Evolutionary conservation across 2,329 filamentous ascomycete species (phyloP).

Genomic region (Eutypella sp.): DNA sequence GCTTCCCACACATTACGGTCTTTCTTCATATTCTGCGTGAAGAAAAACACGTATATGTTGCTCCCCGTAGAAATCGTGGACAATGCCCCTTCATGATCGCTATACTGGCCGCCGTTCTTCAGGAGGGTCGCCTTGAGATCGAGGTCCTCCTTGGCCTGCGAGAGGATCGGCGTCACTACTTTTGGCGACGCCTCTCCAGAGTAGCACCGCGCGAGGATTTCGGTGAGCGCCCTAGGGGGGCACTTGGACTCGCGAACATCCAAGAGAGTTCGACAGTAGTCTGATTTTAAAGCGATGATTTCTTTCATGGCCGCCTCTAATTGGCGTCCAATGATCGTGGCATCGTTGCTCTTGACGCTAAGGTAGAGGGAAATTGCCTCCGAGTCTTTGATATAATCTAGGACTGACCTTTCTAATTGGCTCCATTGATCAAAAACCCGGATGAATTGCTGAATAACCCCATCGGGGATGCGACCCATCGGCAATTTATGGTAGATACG

Average conservation of each 20-base stretch:
- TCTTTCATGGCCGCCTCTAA: background rate
- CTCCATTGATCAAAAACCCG: conserved; percentile 2
- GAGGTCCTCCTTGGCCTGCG: background rate
- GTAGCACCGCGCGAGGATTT: conserved; percentile 1
- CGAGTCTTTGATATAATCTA: background rate
- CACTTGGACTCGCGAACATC: background rate
- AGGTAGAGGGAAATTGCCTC: background rate
- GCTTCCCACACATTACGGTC: conserved; percentile 2
- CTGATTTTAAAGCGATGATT: background rate
- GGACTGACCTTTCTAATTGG: background rate
- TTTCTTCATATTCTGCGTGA: conserved; percentile 1
- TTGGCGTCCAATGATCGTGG: background rate
- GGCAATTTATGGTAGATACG: background rate
- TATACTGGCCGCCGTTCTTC: background rate
- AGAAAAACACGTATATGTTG: conserved; percentile 7
- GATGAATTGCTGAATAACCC: background rate
- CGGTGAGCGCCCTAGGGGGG: background rate
- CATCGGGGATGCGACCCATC: background rate
- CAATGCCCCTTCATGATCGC: conserved; percentile 1
- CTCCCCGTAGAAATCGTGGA: conserved; percentile 2
- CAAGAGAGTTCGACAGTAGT: background rate
- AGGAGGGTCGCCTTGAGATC: background rate
- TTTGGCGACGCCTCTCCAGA: conserved; percentile 1
- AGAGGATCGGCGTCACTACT: background rate
- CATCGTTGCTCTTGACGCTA: background rate